Base-by-base conservation (phyloP, 1,139 yeast genomes). In the Arxiozyma telluris region DNA sequence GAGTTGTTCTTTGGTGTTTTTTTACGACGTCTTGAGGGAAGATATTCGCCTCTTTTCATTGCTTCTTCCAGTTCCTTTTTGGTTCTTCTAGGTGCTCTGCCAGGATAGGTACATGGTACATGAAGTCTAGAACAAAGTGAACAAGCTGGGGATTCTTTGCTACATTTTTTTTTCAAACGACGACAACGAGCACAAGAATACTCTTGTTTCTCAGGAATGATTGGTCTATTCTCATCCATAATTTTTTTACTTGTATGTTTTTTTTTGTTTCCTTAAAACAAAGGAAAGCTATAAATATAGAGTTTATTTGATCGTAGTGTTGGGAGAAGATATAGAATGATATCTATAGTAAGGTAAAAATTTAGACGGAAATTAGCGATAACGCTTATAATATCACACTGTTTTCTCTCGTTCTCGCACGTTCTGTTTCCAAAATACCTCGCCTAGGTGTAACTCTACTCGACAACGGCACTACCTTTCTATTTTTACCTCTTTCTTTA, bases 141-240 rank as follows among this genome's bases (percentile, higher is more conserved):
- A 58, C 83, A 79, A n/a, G 62, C 68, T 0, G 82, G 81, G 1
- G 67, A 55, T 21, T 72, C 70, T 58, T 76, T 75, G 2, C 78
- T 69, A 61, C 83, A 79, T 59, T 75, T 76, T 63, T 77, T 78
- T 66, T 79, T 79, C 49, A 77, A 64, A 49, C 72, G 66, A 51
- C 82, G 64, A 59, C 78, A 73, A 54, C 78, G 61, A 12, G 71
- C 63, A 57, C 80, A 76, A 0, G 78, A 74, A 54, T 75, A 74
- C 5, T 65, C 47, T 21, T 65, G 66, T 34, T 49, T 49, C 23
- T 22, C 38, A 39, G 17, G 39, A 20, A 20, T 15, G 8, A 4
- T 15, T 12, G 39, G 6, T 15, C 6, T 34, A 12, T 34, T 34
- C n/a, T 34, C n/a, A 12, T 34, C 39, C 39, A 34, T 34, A 6